Evolutionary conservation across 768 basidiomycete genomes (phyloP).

Genomic region (Mycena crocata): DNA sequence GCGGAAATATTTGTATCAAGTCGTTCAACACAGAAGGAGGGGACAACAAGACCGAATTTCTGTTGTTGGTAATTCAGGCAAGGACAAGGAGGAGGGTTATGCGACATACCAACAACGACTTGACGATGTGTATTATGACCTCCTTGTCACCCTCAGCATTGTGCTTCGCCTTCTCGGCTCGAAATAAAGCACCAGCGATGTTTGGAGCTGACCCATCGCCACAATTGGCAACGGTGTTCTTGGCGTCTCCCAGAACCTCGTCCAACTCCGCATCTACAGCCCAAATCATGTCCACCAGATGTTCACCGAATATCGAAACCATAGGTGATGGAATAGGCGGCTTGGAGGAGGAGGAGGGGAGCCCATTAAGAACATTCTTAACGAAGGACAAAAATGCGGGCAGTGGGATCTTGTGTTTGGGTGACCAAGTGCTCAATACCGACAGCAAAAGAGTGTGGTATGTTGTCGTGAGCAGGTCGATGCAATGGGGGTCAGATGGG

Average conservation of each 20-base stretch:
- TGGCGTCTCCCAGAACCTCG: slow-evolving; percentile 70
- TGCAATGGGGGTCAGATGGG: slow-evolving; percentile 61
- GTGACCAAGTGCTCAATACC: slow-evolving; percentile 67
- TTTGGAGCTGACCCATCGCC: slow-evolving; percentile 47
- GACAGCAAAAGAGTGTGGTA: slow-evolving; percentile 78
- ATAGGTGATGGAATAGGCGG: slow-evolving; percentile 61
- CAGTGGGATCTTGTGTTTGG: slow-evolving; percentile 58
- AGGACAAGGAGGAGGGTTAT: not conserved
- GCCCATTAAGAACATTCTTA: slow-evolving; percentile 64
- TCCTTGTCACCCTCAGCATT: slow-evolving; percentile 74
- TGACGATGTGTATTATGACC: slow-evolving; percentile 67
- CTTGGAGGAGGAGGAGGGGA: slow-evolving; percentile 79
- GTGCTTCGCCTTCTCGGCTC: slow-evolving; percentile 61
- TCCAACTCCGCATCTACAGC: slow-evolving; percentile 82
- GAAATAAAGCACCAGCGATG: slow-evolving; percentile 40
- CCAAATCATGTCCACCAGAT: slow-evolving; percentile 86
- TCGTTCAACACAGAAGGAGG: slow-evolving; percentile 76
- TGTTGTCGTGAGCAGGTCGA: slow-evolving; percentile 70
- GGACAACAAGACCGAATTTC: slow-evolving; percentile 68
- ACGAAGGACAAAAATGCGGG: slow-evolving; percentile 71
- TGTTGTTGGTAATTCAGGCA: slow-evolving; percentile 39
- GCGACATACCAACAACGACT: slow-evolving; percentile 68
- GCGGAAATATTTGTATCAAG: slow-evolving; percentile 75
- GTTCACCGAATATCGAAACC: slow-evolving; percentile 67
- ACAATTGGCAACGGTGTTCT: slow-evolving; percentile 50